A percentile compares a stretch with the other conserved stretches of the same genome.
These are phyloP conservation scores for Raddia guianensis DNA, from an alignment of 176 grass and related monocot species.

Conservation along the genomic window DNA sequence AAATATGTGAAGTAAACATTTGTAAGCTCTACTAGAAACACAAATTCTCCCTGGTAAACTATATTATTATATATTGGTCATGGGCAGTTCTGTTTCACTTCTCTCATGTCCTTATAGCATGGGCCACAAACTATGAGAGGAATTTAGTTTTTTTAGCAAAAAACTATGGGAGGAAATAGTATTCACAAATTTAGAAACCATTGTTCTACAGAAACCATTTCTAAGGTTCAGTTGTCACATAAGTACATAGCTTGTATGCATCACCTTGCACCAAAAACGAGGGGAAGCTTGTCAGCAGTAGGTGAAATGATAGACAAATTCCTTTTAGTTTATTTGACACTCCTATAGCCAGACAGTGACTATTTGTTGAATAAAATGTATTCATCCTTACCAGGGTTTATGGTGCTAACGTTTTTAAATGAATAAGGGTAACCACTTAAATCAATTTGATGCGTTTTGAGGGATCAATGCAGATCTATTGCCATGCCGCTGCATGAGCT, in stretches of 20 bases:
- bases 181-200: neutral
- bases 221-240: constrained; percentile 14
- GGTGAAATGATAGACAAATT: constrained; percentile 20
- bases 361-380: constrained; percentile 37
- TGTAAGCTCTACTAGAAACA: too few relatives aligned
- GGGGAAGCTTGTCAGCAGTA: constrained; percentile 18
- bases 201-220: neutral
- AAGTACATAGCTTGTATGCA: constrained; percentile 12
- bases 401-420: constrained; percentile 37
- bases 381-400: constrained; percentile 11
- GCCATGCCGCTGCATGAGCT: constrained; percentile 14
- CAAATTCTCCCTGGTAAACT: neutral
- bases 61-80: neutral
- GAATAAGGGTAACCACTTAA: constrained; percentile 19
- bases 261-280: constrained; percentile 13
- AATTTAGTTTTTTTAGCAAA: neutral
- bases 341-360: neutral
- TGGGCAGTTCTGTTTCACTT: neutral
- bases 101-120: constrained; percentile 22
- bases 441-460: constrained; percentile 38
- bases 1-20: neutral
- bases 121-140: neutral
- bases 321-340: constrained; percentile 34
- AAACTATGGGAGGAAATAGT: neutral
- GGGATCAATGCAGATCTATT: constrained; percentile 38